phyloP scores from a whole-genome alignment of 1,139 yeast genomes.

The Suhomyces atakaporum region DNA sequence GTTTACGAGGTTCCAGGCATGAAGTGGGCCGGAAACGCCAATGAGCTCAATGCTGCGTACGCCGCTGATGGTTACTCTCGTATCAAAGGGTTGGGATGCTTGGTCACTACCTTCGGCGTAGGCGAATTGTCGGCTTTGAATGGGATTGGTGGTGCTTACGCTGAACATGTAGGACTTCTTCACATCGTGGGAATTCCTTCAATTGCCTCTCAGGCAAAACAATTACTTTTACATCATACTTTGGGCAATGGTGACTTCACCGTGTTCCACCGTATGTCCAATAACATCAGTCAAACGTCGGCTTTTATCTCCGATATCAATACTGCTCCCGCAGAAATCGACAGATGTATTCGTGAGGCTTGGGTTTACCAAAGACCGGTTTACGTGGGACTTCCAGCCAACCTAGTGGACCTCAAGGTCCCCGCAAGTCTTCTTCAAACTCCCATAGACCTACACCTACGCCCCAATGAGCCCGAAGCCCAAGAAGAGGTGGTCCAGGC shows the following conservation, averaged over 20 bases:
- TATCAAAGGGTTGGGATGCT: constrained; percentile 56
- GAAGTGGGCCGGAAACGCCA: constrained; percentile 69
- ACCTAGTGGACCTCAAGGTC: constrained; percentile 38
- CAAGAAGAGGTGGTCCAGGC: constrained; percentile 36
- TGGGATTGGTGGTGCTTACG: constrained; percentile 61
- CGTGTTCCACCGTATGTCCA: constrained; percentile 68
- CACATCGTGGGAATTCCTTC: constrained; percentile 63
- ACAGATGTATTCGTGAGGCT: constrained; percentile 39
- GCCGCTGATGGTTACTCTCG: constrained; percentile 74
- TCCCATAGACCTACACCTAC: constrained; percentile 34
- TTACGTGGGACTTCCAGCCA: constrained; percentile 42
- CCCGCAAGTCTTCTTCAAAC: constrained; percentile 30
- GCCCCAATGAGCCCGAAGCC: constrained; percentile 30
- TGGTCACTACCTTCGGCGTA: constrained; percentile 69
- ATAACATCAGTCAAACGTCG: constrained; percentile 34
- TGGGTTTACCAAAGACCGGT: constrained; percentile 41
- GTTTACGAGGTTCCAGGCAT: constrained; percentile 55
- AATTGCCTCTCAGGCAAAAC: constrained; percentile 63
- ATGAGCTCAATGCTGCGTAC: constrained; percentile 71
- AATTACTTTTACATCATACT: constrained; percentile 57
- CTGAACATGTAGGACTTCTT: constrained; percentile 59
- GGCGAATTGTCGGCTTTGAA: constrained; percentile 63
- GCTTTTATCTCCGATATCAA: constrained; percentile 31
- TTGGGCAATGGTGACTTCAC: constrained; percentile 85
- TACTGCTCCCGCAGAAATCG: constrained; percentile 37